A percentile compares a stretch with the other conserved stretches of the same genome.
Evolutionary conservation across 2,329 filamentous ascomycete species (phyloP).

Genomic region (Tolypocladium guangdongense): DNA sequence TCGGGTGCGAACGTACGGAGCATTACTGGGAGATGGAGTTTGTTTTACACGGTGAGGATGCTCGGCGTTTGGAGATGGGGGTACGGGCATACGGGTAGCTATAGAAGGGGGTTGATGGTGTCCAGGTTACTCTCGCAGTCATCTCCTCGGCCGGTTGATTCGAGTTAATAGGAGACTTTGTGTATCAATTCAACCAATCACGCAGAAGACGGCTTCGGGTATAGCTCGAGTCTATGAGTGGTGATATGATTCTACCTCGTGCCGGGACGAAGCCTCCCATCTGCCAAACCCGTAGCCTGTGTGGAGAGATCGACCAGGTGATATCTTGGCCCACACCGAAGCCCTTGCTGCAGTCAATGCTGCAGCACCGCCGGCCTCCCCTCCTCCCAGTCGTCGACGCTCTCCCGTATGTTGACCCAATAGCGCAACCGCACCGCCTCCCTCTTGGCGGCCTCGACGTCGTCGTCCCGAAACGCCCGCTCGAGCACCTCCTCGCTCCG

Average conservation of each 20-base stretch:
- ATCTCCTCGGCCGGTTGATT: too few relatives aligned
- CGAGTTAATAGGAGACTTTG: too few relatives aligned
- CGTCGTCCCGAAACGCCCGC: slow-evolving; percentile 52
- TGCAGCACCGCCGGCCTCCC: slow-evolving; percentile 51
- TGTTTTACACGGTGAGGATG: background rate
- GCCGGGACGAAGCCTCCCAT: background rate
- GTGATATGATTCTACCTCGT: background rate
- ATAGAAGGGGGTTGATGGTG: background rate
- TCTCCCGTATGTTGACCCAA: slow-evolving; percentile 81
- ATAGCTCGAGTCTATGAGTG: background rate
- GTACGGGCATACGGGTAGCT: background rate
- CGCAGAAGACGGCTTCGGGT: background rate
- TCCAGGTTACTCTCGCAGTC: too few relatives aligned
- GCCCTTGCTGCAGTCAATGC: slow-evolving; percentile 22
- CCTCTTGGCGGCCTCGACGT: slow-evolving; percentile 53
- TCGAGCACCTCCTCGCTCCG: slow-evolving; percentile 53
- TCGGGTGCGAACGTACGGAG: background rate
- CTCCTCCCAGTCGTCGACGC: slow-evolving; percentile 72
- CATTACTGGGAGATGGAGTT: background rate
- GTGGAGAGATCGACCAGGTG: background rate
- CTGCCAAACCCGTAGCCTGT: background rate
- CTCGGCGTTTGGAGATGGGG: background rate
- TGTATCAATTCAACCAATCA: too few relatives aligned
- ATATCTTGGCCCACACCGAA: too few relatives aligned
- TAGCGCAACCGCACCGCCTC: slow-evolving; percentile 76